Base-by-base conservation (phyloP, 1,139 yeast genomes). In the Pichia sp. region DNA sequence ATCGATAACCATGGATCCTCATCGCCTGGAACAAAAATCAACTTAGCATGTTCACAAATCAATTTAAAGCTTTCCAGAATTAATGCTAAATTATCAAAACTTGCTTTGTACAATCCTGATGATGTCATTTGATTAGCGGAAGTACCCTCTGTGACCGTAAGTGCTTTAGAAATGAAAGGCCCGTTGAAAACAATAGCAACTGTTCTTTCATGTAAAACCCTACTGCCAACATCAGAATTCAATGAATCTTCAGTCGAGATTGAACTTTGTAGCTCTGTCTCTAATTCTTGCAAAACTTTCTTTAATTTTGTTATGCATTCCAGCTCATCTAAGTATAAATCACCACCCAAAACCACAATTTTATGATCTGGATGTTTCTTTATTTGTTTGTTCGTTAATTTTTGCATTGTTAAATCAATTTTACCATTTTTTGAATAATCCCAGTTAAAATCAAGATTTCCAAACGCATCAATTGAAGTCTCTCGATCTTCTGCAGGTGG, bases 1-100 rank as follows among this genome's bases (percentile, higher is more conserved):
- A 82, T 71, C 0, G 94, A 79, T 39, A 81, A 81, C 97, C 97
- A 92, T 0, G 97, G 97, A 62, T 92, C 98, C 55, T 87, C 84
- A 37, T 79, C 78, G 0, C 98, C 97, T 0, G 97, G 97, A 1
- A 90, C 69, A 49, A 92, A 75, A 3, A 59, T 46, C 11, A 60
- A 42, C 33, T 59, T 58, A 45, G 56, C 53, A 2, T 39, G 37
- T 6, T 48, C 39, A 35, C 62, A 59, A 8, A 60, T 46, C 3
- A 41, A 56, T 3, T 82, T 80, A 54, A 66, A 78, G 35, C 69
- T 66, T 22, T 74, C 70, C 24, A 83, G 54, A 6, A 80, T 51
- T 2, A 66, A 60, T 0, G 96, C 89, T 23, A 92, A 68, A 10
- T 76, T 68, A 55, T 90, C 96, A 64, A 87, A 87, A 34, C 75